Conservation (phyloP, 2,329 filamentous ascomycete species). For the Aspergillus transmontanensis region DNA sequence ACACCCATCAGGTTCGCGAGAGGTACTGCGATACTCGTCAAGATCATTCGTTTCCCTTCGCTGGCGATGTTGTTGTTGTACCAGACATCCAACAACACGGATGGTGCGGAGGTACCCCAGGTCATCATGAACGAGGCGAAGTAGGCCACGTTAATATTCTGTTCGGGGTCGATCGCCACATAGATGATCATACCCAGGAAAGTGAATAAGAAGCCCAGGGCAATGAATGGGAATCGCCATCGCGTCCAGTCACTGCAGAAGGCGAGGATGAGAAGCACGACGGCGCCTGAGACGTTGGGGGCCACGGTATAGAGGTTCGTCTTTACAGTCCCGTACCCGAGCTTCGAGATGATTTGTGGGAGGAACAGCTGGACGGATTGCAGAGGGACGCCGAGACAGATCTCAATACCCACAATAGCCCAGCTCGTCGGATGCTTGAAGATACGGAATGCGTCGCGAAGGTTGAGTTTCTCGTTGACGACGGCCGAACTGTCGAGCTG, state of each 20-base stretch:
- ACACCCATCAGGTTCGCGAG: slow-evolving; percentile 73
- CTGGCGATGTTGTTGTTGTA: slow-evolving; percentile 79
- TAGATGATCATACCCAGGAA: slow-evolving; percentile 75
- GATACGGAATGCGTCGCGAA: slow-evolving; percentile 30
- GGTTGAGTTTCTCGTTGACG: slow-evolving; percentile 35
- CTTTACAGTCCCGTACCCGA: slow-evolving; percentile 55
- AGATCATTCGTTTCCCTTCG: slow-evolving; percentile 66
- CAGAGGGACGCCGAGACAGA: slow-evolving; percentile 33
- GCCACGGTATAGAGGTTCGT: slow-evolving; percentile 71
- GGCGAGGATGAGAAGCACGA: slow-evolving; percentile 69
- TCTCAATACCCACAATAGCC: slow-evolving; percentile 29
- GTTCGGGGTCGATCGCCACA: slow-evolving; percentile 63
- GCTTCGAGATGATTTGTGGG: slow-evolving; percentile 31
- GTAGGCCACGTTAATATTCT: slow-evolving; percentile 64
- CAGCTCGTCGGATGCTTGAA: slow-evolving; percentile 34
- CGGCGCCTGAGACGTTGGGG: slow-evolving; percentile 71
- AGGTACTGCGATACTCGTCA: slow-evolving; percentile 70
- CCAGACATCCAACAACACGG: slow-evolving; percentile 63
- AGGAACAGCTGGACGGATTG: slow-evolving; percentile 33
- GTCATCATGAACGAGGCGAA: slow-evolving; percentile 76
- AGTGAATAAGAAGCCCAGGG: slow-evolving; percentile 68
- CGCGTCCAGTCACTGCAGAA: slow-evolving; percentile 67
- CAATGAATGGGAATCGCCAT: slow-evolving; percentile 67
- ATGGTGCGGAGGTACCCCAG: slow-evolving; percentile 64
- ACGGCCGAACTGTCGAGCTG: slow-evolving; percentile 36